Percentiles rank a stretch among this genome's conserved stretches.
Conservation (phyloP, 495 filamentous ascomycete species). For the Penicillium silybi region DNA sequence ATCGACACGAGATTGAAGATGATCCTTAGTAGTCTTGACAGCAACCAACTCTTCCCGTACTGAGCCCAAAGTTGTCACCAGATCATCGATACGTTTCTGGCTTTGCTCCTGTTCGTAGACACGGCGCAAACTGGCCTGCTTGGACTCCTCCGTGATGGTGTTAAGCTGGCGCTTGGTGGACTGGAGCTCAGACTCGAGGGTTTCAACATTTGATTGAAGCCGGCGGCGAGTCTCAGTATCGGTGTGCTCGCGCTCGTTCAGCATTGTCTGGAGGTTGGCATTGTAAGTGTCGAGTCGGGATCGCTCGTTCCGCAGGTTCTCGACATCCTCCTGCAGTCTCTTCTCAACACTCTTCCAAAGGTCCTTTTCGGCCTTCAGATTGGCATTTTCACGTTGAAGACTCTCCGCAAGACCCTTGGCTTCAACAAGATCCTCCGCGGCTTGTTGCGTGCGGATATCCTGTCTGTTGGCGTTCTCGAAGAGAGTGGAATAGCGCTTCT, state of each 20-base stretch:
- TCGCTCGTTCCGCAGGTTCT: conserved; percentile 76
- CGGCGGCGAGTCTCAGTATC: conserved; percentile 77
- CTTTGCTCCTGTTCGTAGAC: conserved; percentile 84
- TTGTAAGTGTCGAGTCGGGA: conserved; percentile 74
- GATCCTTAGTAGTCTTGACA: conserved; percentile 79
- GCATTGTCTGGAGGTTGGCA: conserved; percentile 73
- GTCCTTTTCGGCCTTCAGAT: conserved; percentile 87
- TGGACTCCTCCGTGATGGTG: conserved; percentile 76
- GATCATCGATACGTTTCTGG: conserved; percentile 85
- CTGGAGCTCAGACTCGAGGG: conserved; percentile 71
- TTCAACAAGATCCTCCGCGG: conserved; percentile 89
- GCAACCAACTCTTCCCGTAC: conserved; percentile 79
- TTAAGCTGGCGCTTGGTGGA: conserved; percentile 78
- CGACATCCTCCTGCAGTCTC: conserved; percentile 79
- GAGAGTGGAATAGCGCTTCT: conserved; percentile 69
- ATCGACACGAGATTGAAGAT: conserved; percentile 80
- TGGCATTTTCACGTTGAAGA: conserved; percentile 84
- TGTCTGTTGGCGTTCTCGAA: conserved; percentile 83
- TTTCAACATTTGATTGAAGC: conserved; percentile 70
- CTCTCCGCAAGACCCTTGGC: conserved; percentile 76
- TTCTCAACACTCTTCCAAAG: conserved; percentile 90
- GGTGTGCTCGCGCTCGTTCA: conserved; percentile 83
- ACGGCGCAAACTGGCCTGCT: conserved; percentile 72
- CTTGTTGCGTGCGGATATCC: conserved; percentile 83
- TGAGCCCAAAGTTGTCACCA: conserved; percentile 70